Base-by-base conservation (phyloP, 1,139 yeast species). In the Entelexis sorbosivorans region DNA sequence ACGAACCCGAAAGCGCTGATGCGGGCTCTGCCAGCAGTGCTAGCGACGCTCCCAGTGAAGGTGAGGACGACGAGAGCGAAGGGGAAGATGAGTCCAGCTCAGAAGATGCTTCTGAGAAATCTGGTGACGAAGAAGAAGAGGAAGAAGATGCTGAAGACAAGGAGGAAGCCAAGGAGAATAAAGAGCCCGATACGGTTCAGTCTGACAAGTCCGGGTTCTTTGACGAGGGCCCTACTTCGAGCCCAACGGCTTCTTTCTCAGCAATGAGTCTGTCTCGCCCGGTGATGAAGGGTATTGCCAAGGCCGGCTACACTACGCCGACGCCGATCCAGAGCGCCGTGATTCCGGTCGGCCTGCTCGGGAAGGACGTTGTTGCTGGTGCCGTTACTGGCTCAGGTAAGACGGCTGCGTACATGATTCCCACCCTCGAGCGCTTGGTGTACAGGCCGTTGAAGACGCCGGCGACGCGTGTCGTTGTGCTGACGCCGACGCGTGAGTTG, bases 311-410 rank as follows among this genome's bases (percentile, higher is more conserved):
- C 66, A 66, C 81, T 13, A 76, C 76, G 48, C 98, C 98, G 14
- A 84, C 96, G 0, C 95, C 96, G 16, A 86, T 93, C 71, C 98
- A 91, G 70, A 75, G 91, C 52, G 87, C 96, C 1, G 79, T 95
- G 14, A 88, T 91, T 58, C 98, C 99, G 10, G 81, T 89, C 52
- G 96, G 96, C 0, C 73, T 91, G 43, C 69, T 85, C 59, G 98
- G 98, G 60, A 89, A 86, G 64, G 96, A 87, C 66, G 79, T 91
- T 50, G 96, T 91, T 60, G 99, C 98, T n/a, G 97, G 97, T 72
- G 98, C 98, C 35, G 95, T 86, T 28, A 91, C 99, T 3, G 99
- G 99, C 71, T 88, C 97, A 34, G 99, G 99, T 77, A 91, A 91
- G 66, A 93, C 99, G 19, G 98, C 97, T 6, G 98, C 98, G 2